Evolutionary conservation across 495 filamentous ascomycete genomes (phyloP).

Genomic region (Penicillium malachiteum): DNA sequence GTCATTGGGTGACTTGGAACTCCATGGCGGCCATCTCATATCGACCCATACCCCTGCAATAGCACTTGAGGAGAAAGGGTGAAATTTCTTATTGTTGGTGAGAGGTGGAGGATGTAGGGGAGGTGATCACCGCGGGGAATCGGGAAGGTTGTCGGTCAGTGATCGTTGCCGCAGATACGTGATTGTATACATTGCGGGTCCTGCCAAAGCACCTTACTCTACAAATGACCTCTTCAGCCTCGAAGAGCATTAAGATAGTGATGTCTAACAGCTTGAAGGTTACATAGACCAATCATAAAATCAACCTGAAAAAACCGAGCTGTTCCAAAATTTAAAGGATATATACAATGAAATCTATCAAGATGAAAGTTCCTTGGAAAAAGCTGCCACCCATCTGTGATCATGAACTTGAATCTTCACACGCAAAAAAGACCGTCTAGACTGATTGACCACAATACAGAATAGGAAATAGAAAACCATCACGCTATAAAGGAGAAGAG

Average conservation of each 20-base stretch:
- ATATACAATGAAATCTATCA: too few relatives aligned
- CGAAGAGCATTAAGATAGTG: too few relatives aligned
- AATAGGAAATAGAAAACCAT: conserved; percentile 15
- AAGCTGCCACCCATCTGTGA: too few relatives aligned
- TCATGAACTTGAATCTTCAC: too few relatives aligned
- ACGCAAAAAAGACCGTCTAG: conserved; percentile 8
- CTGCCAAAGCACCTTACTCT: background rate
- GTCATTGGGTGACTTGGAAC: conserved; percentile 39
- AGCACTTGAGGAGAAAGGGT: background rate
- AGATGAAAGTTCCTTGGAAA: too few relatives aligned
- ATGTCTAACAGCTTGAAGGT: too few relatives aligned
- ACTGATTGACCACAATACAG: conserved; percentile 1
- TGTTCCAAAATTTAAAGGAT: too few relatives aligned
- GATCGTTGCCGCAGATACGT: conserved; percentile 22
- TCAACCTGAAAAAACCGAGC: too few relatives aligned
- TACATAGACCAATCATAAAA: background rate
- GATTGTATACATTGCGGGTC: background rate
- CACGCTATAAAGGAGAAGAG: conserved; percentile 23
- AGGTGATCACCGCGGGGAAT: conserved; percentile 13
- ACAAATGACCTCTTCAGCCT: too few relatives aligned
- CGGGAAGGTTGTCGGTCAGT: background rate
- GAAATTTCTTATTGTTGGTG: conserved; percentile 8
- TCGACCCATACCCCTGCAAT: conserved; percentile 32
- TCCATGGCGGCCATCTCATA: conserved; percentile 57
- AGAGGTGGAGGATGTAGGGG: conserved; percentile 7